These are phyloP conservation scores for Xanthoconium stramineum DNA, from an alignment of 768 basidiomycete genomes.

Conservation along the genomic window DNA sequence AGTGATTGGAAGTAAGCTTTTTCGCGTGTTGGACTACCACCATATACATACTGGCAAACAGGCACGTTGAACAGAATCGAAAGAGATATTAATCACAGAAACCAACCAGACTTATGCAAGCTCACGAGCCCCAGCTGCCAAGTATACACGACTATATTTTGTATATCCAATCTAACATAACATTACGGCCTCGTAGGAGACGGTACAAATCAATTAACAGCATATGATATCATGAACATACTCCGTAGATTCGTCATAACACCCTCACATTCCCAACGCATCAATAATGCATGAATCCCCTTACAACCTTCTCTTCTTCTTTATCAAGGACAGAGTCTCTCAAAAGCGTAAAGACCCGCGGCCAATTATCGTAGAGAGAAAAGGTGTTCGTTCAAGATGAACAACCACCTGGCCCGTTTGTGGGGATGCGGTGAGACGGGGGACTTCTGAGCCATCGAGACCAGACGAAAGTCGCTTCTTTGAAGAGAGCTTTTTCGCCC, in stretches of 20 bases:
- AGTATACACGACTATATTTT: background rate
- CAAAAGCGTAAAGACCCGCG: background rate
- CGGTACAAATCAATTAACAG: conserved; percentile 32
- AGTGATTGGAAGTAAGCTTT: too few species aligned
- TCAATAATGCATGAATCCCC: conserved; percentile 4
- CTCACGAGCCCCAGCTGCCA: background rate
- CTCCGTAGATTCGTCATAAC: conserved; percentile 14
- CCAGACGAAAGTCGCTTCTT: conserved; percentile 20
- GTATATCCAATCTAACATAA: conserved; percentile 23
- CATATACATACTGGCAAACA: too few species aligned
- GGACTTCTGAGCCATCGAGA: background rate
- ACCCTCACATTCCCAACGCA: background rate
- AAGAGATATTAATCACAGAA: too few species aligned
- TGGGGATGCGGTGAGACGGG: background rate
- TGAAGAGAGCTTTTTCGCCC: conserved; percentile 37
- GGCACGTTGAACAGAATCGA: too few species aligned
- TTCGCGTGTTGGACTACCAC: too few species aligned
- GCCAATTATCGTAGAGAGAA: conserved; percentile 20
- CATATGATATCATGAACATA: conserved; percentile 28
- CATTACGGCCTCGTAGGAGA: conserved; percentile 27
- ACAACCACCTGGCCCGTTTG: conserved; percentile 9
- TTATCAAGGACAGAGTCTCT: background rate
- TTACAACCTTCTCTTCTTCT: background rate
- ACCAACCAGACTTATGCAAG: too few species aligned
- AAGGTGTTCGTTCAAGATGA: conserved; percentile 13